Conservation (phyloP, 1,284 basidiomycete species). For the Cutaneotrichosporon sp. region DNA sequence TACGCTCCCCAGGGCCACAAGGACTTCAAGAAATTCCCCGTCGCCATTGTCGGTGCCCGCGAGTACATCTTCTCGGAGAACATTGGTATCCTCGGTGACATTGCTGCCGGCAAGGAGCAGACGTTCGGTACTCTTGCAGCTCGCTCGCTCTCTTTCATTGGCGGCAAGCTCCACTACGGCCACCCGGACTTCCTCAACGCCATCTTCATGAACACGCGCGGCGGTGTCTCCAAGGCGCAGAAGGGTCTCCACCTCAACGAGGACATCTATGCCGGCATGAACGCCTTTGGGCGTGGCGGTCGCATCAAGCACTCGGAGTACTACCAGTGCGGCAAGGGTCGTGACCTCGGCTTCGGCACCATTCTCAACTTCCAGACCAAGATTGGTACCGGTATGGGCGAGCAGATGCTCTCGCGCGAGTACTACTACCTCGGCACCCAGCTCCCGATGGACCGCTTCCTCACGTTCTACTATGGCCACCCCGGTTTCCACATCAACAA, state of each 20-base stretch:
- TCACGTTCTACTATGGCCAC: conserved; percentile 99
- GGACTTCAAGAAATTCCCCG: conserved; percentile 84
- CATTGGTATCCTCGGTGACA: conserved; percentile 97
- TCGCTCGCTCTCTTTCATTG: conserved; percentile 93
- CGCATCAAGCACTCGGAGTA: conserved; percentile 99
- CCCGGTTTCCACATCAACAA: conserved; percentile 99
- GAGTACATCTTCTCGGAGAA: conserved; percentile 99
- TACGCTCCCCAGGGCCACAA: conserved; percentile 85
- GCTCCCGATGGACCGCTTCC: conserved; percentile 94
- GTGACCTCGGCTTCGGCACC: conserved; percentile 98
- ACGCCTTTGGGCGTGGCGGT: conserved; percentile 92
- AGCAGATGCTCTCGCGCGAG: conserved; percentile 98
- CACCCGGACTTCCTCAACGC: conserved; percentile 98
- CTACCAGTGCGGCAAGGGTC: conserved; percentile 95
- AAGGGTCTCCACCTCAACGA: conserved; percentile 98
- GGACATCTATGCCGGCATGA: conserved; percentile 99
- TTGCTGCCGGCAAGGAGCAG: conserved; percentile 98
- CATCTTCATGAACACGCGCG: conserved; percentile 96
- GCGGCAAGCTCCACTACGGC: conserved; percentile 98
- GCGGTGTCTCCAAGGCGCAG: conserved; percentile 98
- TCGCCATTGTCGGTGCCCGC: conserved; percentile 96
- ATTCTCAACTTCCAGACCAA: conserved; percentile 99
- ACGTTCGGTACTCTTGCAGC: conserved; percentile 98
- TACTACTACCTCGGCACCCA: conserved; percentile 99
- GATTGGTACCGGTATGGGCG: conserved; percentile 99